phyloP scores from a whole-genome alignment of 495 filamentous ascomycete species.

The Aspergillus sclerotiicarbonarius region DNA sequence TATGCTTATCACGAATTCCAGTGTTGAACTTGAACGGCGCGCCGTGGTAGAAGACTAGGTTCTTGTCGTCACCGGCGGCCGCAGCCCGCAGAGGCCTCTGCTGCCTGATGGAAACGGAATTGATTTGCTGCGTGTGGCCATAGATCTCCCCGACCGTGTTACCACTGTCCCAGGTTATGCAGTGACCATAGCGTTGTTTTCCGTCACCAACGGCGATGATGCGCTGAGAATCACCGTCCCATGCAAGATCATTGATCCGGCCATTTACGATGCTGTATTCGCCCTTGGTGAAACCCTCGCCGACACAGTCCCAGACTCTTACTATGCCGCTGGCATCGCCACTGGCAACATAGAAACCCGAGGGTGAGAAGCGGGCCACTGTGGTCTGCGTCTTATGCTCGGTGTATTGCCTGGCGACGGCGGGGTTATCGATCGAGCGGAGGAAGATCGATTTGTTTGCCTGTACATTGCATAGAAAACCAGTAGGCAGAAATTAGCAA shows the following conservation, averaged over 20 bases:
- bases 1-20: constrained; percentile 72
- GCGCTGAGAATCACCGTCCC: constrained; percentile 95
- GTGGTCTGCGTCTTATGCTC: constrained; percentile 83
- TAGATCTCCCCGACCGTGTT: constrained; percentile 93
- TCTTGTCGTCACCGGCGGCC: constrained; percentile 86
- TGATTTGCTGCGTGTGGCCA: constrained; percentile 87
- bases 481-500: constrained; percentile 5
- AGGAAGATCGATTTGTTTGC: constrained; percentile 96
- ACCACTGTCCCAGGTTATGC: constrained; percentile 91
- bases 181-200: constrained; percentile 89
- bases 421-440: constrained; percentile 86
- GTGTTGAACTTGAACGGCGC: constrained; percentile 92
- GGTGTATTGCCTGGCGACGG: constrained; percentile 80
- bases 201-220: constrained; percentile 96
- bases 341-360: constrained; percentile 92
- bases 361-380: constrained; percentile 91
- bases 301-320: constrained; percentile 78
- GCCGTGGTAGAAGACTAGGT: constrained; percentile 87
- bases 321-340: constrained; percentile 83
- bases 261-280: constrained; percentile 95
- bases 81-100: constrained; percentile 86
- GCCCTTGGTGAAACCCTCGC: constrained; percentile 60
- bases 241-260: constrained; percentile 91
- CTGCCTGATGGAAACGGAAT: constrained; percentile 84
- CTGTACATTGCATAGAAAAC: constrained; percentile 43